Conservation (phyloP, 371 early-diverging fungal genomes). For the Apophysomyces elegans region DNA sequence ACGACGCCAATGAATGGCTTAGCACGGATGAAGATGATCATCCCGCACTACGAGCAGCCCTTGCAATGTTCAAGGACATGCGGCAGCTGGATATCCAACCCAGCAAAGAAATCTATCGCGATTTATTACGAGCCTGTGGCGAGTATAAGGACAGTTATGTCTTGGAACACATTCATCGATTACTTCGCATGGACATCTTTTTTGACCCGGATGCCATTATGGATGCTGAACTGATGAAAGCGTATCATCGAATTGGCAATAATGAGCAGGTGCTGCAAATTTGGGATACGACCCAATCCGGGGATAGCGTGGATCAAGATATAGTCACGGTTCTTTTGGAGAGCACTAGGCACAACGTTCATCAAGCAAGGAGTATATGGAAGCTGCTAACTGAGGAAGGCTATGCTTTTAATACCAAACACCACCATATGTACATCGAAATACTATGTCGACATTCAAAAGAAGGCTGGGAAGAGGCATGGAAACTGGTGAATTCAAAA, state of each 20-base stretch:
- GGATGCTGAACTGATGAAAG: constrained; percentile 42
- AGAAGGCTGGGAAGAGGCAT: constrained; percentile 38
- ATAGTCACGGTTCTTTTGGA: constrained; percentile 29
- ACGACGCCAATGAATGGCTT: constrained; percentile 14
- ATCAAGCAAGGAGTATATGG: constrained; percentile 38
- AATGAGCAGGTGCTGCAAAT: constrained; percentile 32
- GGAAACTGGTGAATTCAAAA: constrained; percentile 24
- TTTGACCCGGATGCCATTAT: constrained; percentile 40
- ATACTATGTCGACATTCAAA: constrained; percentile 40
- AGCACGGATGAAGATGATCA: constrained; percentile 13
- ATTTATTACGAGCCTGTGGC: constrained; percentile 35
- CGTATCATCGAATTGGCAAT: constrained; percentile 34
- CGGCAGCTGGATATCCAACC: constrained; percentile 32
- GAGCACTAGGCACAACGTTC: constrained; percentile 30
- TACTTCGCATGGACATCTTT: constrained; percentile 36
- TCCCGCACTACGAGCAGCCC: constrained; percentile 21
- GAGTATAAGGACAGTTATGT: constrained; percentile 25
- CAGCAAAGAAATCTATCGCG: constrained; percentile 29
- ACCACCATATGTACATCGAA: constrained; percentile 50
- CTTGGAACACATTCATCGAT: constrained; percentile 34
- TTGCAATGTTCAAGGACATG: constrained; percentile 40
- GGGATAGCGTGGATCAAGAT: constrained; percentile 20
- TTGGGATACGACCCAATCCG: constrained; percentile 32
- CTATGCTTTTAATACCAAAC: constrained; percentile 40
- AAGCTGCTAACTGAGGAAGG: constrained; percentile 17